phyloP scores from a whole-genome alignment of 1,139 yeast species.

The Geotrichum cucujoidarum region DNA sequence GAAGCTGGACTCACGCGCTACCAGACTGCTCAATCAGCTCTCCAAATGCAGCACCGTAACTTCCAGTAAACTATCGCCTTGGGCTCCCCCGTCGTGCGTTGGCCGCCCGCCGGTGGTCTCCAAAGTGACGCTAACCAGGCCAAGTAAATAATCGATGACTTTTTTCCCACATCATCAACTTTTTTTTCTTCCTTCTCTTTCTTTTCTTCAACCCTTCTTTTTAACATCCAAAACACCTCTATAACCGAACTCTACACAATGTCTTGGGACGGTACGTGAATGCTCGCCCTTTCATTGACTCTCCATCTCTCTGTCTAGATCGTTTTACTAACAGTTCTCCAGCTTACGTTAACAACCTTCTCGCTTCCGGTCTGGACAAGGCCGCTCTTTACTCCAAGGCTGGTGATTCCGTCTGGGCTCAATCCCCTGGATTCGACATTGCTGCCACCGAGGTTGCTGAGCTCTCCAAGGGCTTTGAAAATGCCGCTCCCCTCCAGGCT shows the following conservation, averaged over 20 bases:
- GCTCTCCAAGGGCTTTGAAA: slow-evolving; percentile 74
- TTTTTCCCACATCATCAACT: slow-evolving; percentile 9
- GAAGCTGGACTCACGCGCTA: no score
- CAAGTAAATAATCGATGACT: background rate
- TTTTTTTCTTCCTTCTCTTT: slow-evolving; percentile 6
- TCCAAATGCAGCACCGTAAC: no score
- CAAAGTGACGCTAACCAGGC: background rate
- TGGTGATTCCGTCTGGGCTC: slow-evolving; percentile 95
- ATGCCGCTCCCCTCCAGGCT: slow-evolving; percentile 73
- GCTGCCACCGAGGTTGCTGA: slow-evolving; percentile 65
- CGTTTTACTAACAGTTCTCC: slow-evolving; percentile 11
- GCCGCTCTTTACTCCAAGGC: slow-evolving; percentile 92
- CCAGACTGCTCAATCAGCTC: no score
- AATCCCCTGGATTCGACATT: slow-evolving; percentile 60
- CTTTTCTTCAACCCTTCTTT: background rate
- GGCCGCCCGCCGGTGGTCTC: background rate
- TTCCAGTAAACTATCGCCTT: no score
- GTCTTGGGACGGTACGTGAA: slow-evolving; percentile 21
- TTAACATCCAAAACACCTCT: background rate
- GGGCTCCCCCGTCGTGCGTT: no score
- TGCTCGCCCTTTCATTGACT: background rate
- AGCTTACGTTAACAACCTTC: slow-evolving; percentile 92
- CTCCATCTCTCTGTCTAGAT: background rate
- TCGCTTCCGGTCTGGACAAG: slow-evolving; percentile 79
- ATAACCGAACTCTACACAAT: slow-evolving; percentile 10